Evolutionary conservation across 768 basidiomycete species (phyloP), one percentile per base, ranked within the genome.

Genomic region (Lactarius indigo): DNA sequence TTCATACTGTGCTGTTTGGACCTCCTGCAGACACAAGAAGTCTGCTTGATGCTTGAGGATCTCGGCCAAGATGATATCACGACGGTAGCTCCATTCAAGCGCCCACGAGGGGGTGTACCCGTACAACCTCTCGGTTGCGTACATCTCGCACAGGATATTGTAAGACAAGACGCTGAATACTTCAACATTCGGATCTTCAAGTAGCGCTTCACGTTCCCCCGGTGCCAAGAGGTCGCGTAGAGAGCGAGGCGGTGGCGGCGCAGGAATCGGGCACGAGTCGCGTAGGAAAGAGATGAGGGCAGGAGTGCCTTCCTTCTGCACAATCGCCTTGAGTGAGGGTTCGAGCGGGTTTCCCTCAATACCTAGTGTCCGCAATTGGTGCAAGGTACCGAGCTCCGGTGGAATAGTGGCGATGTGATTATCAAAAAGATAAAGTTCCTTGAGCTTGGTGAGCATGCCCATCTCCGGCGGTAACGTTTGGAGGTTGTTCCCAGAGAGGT

Each of bases 81-180:
- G 94, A 66, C 97, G 86, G 74, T 95, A 98, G 55, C 90, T 86
- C 97, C 97, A 99, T n/a, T 85, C 81, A 44, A 99, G 81, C 0
- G 97, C 97, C 96, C 97, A 98, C 1, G 88, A 83, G 1, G 97
- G 97, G 0, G 97, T 98, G 77, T 99, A 99, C 1, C 94, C 94
- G 75, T 98, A 99, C 75, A 96, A 77, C 70, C 86, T 82, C 71
- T 90, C 86, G 35, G 96, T 95, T 17, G 97, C 97, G 72, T 85
- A 91, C 74, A 87, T 85, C 74, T 96, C 92, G 77, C 92, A 96
- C 13, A 99, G 86, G 68, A 98, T 95, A 78, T 99, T 99, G 83
- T 94, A 98, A 75, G 85, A 90, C 20, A 98, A 79, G 35, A 92
- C 84, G 58, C 85, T 90, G 78, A 96, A 88, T 2, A 85, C 85